Percentiles rank a stretch among this genome's conserved stretches.
These are phyloP conservation scores for Pyrus communis DNA, from an alignment of 306 rosid species.

Conservation along the genomic window DNA sequence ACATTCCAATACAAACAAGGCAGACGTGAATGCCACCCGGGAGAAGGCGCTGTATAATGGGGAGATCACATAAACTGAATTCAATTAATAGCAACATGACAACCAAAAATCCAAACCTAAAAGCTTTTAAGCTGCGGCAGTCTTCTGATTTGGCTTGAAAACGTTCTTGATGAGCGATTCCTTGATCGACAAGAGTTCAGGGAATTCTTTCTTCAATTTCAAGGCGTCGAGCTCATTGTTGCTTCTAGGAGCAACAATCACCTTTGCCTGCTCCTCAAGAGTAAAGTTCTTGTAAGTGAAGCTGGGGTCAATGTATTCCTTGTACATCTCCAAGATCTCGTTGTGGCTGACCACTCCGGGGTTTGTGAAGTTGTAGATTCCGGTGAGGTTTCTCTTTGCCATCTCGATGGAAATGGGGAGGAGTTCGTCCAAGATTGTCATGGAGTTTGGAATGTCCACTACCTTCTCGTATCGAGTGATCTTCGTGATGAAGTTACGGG, in stretches of 20 bases:
- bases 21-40: background rate
- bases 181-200: conserved; percentile 70
- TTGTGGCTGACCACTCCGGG: conserved; percentile 96
- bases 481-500: conserved; percentile 84
- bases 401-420: conserved; percentile 77
- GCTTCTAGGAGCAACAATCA: conserved; percentile 75
- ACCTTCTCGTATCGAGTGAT: conserved; percentile 75
- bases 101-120: conserved; percentile 21
- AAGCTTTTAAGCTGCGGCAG: conserved; percentile 21
- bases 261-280: conserved; percentile 90
- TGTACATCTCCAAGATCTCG: conserved; percentile 74
- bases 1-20: conserved; percentile 25
- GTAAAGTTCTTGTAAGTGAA: conserved; percentile 71
- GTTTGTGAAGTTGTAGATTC: conserved; percentile 73
- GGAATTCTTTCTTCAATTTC: conserved; percentile 64
- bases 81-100: conserved; percentile 20
- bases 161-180: conserved; percentile 77
- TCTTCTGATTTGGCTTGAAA: conserved; percentile 58
- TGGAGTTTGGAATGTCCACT: conserved; percentile 79
- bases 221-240: conserved; percentile 74
- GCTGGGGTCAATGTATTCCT: conserved; percentile 52
- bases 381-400: conserved; percentile 91
- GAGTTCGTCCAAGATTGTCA: conserved; percentile 82
- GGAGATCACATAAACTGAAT: conserved; percentile 22
- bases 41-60: background rate